phyloP scores from a whole-genome alignment of 495 filamentous ascomycete genomes.

The Aspergillus sclerotioniger region DNA sequence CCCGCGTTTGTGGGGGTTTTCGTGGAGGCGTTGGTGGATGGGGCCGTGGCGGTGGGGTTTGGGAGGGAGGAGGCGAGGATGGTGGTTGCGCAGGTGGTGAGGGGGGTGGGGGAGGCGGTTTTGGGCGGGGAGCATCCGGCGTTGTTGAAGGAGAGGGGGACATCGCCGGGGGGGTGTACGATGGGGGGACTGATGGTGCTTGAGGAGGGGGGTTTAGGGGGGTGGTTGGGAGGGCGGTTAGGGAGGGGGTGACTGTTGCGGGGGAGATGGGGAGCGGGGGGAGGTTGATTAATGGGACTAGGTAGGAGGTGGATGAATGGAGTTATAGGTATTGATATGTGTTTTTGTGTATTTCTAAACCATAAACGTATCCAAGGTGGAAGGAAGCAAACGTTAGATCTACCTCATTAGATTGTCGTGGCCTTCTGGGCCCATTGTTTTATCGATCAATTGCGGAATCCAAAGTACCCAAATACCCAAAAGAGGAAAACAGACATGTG shows the following conservation, averaged over 20 bases:
- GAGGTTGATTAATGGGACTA: background rate
- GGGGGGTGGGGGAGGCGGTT: slow-evolving; percentile 38
- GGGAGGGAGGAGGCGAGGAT: slow-evolving; percentile 38
- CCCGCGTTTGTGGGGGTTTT: slow-evolving; percentile 46
- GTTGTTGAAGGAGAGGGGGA: slow-evolving; percentile 38
- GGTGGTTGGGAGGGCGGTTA: slow-evolving; percentile 35
- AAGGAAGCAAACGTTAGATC: background rate
- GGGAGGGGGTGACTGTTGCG: slow-evolving; percentile 43
- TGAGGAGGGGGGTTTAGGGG: slow-evolving; percentile 45
- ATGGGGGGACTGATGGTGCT: slow-evolving; percentile 46
- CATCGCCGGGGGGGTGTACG: slow-evolving; percentile 44
- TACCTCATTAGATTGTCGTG: no score
- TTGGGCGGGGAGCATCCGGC: slow-evolving; percentile 40
- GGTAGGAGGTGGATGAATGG: background rate
- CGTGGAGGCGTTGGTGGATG: slow-evolving; percentile 43
- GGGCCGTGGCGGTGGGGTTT: slow-evolving; percentile 43
- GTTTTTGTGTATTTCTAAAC: background rate
- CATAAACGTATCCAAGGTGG: background rate
- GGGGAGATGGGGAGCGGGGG: slow-evolving; percentile 31
- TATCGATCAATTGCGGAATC: background rate
- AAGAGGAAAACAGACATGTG: background rate
- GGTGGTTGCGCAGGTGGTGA: slow-evolving; percentile 41
- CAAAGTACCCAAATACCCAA: background rate
- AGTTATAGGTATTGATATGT: background rate
- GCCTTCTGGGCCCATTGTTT: no score